Evolutionary conservation across 768 basidiomycete genomes (phyloP).

Genomic region (Tricholoma hemisulphureum): DNA sequence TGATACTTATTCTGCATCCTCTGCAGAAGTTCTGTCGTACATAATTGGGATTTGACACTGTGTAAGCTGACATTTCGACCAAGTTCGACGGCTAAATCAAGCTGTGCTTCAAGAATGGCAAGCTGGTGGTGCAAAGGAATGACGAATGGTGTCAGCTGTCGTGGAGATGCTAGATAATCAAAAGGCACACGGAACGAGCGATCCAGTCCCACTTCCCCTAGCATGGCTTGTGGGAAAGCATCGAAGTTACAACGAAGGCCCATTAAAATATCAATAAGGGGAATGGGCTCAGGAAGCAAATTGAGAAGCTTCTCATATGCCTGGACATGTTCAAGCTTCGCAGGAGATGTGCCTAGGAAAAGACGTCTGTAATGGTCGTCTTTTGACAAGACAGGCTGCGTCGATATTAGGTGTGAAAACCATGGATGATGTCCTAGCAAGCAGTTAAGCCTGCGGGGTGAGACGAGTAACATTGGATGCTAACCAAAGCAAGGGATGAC

Average conservation of each 20-base stretch:
- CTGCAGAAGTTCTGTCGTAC: conserved; percentile 63
- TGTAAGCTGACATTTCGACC: conserved; percentile 82
- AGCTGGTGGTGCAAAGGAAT: conserved; percentile 82
- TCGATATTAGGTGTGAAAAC: conserved; percentile 80
- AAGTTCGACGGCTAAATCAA: conserved; percentile 81
- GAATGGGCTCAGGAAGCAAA: conserved; percentile 69
- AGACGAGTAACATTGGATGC: conserved; percentile 24
- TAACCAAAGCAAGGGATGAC: conserved; percentile 89
- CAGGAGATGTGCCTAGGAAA: conserved; percentile 45
- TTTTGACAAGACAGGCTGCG: conserved; percentile 45
- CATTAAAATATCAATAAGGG: conserved; percentile 55
- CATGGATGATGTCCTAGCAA: conserved; percentile 86
- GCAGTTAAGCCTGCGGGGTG: background rate
- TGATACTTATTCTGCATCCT: conserved; percentile 59
- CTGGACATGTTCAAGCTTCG: conserved; percentile 29
- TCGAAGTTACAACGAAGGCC: conserved; percentile 60
- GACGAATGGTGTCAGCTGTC: conserved; percentile 70
- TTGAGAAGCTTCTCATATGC: conserved; percentile 58
- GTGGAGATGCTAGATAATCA: conserved; percentile 46
- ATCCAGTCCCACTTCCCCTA: conserved; percentile 95
- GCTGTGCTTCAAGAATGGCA: conserved; percentile 74
- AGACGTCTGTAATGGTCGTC: conserved; percentile 74
- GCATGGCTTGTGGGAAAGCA: conserved; percentile 68
- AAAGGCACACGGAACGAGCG: conserved; percentile 72
- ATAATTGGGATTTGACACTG: conserved; percentile 75